Evolutionary conservation across 2,329 filamentous ascomycete genomes (phyloP).

Genomic region (Lachnum nothofagi): DNA sequence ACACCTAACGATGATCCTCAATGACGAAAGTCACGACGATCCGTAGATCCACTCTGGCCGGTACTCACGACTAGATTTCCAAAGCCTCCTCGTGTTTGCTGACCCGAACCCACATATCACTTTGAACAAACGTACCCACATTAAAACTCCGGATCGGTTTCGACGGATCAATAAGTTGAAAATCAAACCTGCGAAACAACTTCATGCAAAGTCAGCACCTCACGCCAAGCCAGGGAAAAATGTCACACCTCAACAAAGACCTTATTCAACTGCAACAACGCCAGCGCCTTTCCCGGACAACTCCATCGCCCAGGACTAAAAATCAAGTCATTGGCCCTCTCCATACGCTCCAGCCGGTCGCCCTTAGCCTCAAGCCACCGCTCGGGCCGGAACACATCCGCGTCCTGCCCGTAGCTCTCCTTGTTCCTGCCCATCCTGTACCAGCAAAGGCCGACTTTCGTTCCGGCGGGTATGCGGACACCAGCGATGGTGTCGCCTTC

Average conservation of each 20-base stretch:
- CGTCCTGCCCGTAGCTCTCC: slow-evolving; percentile 35
- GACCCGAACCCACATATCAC: background rate
- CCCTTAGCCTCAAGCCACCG: background rate
- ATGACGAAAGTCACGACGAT: too few relatives aligned
- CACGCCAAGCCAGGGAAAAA: too few relatives aligned
- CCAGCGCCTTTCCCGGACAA: background rate
- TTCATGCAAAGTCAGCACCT: too few relatives aligned
- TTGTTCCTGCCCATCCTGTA: slow-evolving; percentile 35
- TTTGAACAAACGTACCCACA: background rate
- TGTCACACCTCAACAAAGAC: background rate
- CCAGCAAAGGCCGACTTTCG: slow-evolving; percentile 17
- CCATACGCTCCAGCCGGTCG: background rate
- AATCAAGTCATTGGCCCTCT: background rate
- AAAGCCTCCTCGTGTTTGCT: background rate
- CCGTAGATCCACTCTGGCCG: background rate
- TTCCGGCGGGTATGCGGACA: slow-evolving; percentile 16
- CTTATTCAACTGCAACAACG: background rate
- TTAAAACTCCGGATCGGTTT: background rate
- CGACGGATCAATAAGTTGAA: background rate
- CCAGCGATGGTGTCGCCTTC: slow-evolving; percentile 18
- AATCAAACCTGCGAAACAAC: background rate
- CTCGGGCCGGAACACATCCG: slow-evolving; percentile 31
- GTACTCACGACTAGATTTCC: background rate
- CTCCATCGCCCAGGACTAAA: background rate
- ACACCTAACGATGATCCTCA: too few relatives aligned